Evolutionary conservation across 116 monocot species (phyloP), one percentile per base, ranked within the genome.

Genomic region (Papilionanthe hybrid): DNA sequence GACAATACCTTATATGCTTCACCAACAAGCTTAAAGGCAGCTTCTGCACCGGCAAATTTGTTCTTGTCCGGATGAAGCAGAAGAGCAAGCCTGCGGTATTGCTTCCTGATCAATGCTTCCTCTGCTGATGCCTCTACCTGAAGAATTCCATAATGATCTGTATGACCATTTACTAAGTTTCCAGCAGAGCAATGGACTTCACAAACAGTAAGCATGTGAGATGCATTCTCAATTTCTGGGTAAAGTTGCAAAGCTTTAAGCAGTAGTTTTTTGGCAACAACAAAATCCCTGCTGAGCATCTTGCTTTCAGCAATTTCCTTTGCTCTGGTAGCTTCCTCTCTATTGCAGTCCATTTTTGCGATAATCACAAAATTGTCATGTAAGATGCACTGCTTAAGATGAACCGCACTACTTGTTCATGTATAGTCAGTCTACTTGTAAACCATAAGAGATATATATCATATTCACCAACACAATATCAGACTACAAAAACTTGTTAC

Each of bases 11-110:
- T 85, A 85, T 97, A 65, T 65, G 97, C 97, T 84, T 97, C 94
- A n/a, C 89, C 94, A 48, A 97, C 84, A 42, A 97, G 68, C 81
- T 97, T 94, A 75, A 97, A 97, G 7, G 97, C 97, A 42, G 91
- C 87, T 84, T 97, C 97, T 55, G 97, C 92, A 79, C 97, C 94
- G 20, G 84, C 49, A 88, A 97, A 94, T 81, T 97, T 90, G 80
- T 97, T 97, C 75, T 94, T 97, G 72, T 94, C 97, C 72, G 97
- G 97, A 86, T 97, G 94, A 55, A 97, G 90, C 12, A 86, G 69
- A 80, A 97, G 86, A 78, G 97, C 97, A 77, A 97, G 88, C 83
- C 86, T 94, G 4, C 94, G 88, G 56, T 94, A 94, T 19, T 94
- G 94, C 73, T 94, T 97, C 81, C 85, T 97, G 43, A 97, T 94